phyloP scores from a whole-genome alignment of 805 yeast genomes.

The Wickerhamia fluorescens region DNA sequence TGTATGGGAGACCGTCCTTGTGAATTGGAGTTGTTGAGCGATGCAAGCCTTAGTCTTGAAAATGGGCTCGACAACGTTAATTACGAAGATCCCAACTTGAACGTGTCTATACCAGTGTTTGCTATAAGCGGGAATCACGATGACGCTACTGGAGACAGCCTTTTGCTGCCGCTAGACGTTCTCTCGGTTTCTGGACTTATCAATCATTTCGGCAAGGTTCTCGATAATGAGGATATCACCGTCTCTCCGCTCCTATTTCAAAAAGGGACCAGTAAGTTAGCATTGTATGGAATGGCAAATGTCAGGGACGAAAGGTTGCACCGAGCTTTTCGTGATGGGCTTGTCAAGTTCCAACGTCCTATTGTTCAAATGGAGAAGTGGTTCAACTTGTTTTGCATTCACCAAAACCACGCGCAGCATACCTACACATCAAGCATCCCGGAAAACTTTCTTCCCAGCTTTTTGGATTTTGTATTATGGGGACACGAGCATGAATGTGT shows the following conservation, averaged over 20 bases:
- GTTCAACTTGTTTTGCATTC: slow-evolving; percentile 83
- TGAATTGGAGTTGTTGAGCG: slow-evolving; percentile 75
- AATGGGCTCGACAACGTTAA: slow-evolving; percentile 67
- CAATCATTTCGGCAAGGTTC: slow-evolving; percentile 83
- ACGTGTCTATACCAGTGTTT: slow-evolving; percentile 84
- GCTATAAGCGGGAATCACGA: slow-evolving; percentile 96
- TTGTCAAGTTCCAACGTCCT: slow-evolving; percentile 75
- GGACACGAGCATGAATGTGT: slow-evolving; percentile 97
- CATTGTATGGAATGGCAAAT: slow-evolving; percentile 83
- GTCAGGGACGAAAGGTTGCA: slow-evolving; percentile 85
- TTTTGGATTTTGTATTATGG: slow-evolving; percentile 83
- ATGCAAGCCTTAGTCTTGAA: slow-evolving; percentile 56
- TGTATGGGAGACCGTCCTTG: slow-evolving; percentile 88
- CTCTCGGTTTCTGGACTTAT: slow-evolving; percentile 74
- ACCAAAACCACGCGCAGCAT: slow-evolving; percentile 84
- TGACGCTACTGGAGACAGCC: slow-evolving; percentile 84
- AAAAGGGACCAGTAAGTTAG: slow-evolving; percentile 76
- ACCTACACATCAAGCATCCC: slow-evolving; percentile 79
- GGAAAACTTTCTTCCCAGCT: slow-evolving; percentile 73
- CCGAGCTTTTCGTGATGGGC: slow-evolving; percentile 73
- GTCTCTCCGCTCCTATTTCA: slow-evolving; percentile 73
- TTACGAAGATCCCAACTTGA: slow-evolving; percentile 85
- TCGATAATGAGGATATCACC: slow-evolving; percentile 65
- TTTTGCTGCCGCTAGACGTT: slow-evolving; percentile 81
- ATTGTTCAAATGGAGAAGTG: slow-evolving; percentile 50